Conservation (phyloP, 176 grass and related monocot species). For the Paspalum vaginatum region DNA sequence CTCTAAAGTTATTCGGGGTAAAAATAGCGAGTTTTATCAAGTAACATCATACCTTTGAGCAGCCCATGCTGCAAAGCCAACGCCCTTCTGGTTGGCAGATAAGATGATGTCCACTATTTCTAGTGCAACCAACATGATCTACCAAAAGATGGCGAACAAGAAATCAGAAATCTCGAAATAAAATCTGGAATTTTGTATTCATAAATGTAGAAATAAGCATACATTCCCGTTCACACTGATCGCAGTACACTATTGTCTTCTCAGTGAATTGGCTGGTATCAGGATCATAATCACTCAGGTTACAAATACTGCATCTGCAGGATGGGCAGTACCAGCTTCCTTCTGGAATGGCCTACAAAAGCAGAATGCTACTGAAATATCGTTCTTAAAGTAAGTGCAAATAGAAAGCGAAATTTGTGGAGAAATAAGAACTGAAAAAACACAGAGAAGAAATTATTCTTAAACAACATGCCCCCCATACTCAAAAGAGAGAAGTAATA, state of each 20-base stretch:
- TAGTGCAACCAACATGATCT: constrained; percentile 81
- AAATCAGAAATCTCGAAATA: constrained; percentile 39
- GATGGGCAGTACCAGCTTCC: constrained; percentile 80
- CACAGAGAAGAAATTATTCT: neutral
- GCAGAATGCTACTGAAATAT: constrained; percentile 25
- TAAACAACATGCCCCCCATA: constrained; percentile 9
- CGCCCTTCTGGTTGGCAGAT: constrained; percentile 44
- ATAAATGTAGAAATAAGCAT: constrained; percentile 39
- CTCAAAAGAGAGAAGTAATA: constrained; percentile 5
- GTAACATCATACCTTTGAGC: constrained; percentile 56
- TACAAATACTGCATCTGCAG: constrained; percentile 69
- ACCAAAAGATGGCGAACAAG: constrained; percentile 41
- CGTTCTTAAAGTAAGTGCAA: constrained; percentile 34
- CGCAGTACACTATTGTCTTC: constrained; percentile 68
- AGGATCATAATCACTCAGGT: constrained; percentile 56
- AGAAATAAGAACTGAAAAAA: constrained; percentile 34
- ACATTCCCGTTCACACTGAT: constrained; percentile 83
- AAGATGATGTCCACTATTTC: constrained; percentile 43
- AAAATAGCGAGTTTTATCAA: constrained; percentile 16
- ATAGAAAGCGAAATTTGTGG: constrained; percentile 25
- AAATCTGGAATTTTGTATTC: neutral
- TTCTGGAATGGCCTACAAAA: constrained; percentile 59
- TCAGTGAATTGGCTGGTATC: constrained; percentile 51
- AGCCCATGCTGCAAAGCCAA: constrained; percentile 76
- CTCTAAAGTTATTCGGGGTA: constrained; percentile 19